Evolutionary conservation across 208 protist genomes (phyloP), one percentile per base, ranked within the genome.

Genomic region (Strigomonas culicis): DNA sequence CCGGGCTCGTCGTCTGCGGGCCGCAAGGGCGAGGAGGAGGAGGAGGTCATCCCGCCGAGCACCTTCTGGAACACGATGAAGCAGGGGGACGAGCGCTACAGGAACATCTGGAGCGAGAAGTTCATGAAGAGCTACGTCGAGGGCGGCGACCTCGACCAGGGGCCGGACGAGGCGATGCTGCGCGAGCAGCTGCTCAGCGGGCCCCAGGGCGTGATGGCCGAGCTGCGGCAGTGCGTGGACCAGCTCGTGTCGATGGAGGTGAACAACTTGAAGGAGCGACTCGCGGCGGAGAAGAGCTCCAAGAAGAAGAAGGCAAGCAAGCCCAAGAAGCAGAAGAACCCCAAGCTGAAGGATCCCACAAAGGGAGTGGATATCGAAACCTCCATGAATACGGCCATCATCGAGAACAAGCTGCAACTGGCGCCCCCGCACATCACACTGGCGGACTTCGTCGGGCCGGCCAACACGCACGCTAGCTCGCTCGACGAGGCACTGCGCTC

Each of bases 191-290:
- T 97, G 21, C 67, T 98, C 59, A 80, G 92, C 43, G 92, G 94
- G 4, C 83, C 90, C 2, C 77, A 80, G 21, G 95, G 94, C 13
- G 77, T 98, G 21, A 90, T 97, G 77, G 70, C 84, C 24, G 80
- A 96, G 34, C 70, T 98, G 44, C 87, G 96, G 30, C 66, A 62
- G 52, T 83, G 90, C 65, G 95, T 98, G 2, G 94, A 98, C 63
- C 72, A 93, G 77, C 79, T 97, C n/a, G 86, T 98, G 41, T 73
- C 82, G 66, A 77, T 93, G 52, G 94, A 98, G 75, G 86, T 98
- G 27, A 53, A 66, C 19, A 98, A 98, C 75, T 60, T 98, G 28
- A 92, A 95, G 80, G 83, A 78, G 53, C 63, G 78, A 21, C 39
- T 97, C 7, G 91, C 95, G 67, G 74, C 73, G 52, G 90, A 96